Evolutionary conservation across 148 eudicot genomes (phyloP).

Genomic region (Cornus controversa): DNA sequence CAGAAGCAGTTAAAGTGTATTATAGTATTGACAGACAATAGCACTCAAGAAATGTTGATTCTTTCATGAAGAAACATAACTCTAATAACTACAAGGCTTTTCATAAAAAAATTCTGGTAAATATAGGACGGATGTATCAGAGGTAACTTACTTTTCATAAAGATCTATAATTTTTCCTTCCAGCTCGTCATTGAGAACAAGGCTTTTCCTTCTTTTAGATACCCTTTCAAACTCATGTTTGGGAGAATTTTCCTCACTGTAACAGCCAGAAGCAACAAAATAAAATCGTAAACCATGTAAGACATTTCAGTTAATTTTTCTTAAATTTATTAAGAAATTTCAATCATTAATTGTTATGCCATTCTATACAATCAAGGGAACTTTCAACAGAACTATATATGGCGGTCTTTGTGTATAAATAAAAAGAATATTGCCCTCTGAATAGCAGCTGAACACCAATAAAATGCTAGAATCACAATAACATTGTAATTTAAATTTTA

Average conservation of each 20-base stretch:
- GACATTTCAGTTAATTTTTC: background rate
- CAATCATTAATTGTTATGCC: background rate
- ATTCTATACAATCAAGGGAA: background rate
- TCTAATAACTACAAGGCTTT: too few species aligned
- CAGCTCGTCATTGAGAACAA: slow-evolving; percentile 52
- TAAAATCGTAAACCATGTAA: slow-evolving; percentile 4
- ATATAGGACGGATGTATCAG: background rate
- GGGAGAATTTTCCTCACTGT: slow-evolving; percentile 36
- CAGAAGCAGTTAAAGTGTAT: too few species aligned
- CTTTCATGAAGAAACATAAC: too few species aligned
- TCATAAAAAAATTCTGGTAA: too few species aligned
- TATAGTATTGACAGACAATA: too few species aligned
- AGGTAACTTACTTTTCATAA: slow-evolving; percentile 61
- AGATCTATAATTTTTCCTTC: slow-evolving; percentile 55
- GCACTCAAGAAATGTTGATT: too few species aligned
- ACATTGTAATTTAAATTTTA: background rate
- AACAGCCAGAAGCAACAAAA: slow-evolving; percentile 25
- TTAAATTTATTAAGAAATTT: background rate
- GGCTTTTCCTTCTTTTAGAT: slow-evolving; percentile 49
- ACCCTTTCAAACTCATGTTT: slow-evolving; percentile 35
- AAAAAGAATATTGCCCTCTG: background rate
- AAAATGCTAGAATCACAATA: background rate
- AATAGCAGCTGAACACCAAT: background rate
- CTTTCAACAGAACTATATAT: background rate
- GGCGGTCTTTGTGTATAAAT: too few species aligned